Evolutionary conservation across 371 early-diverging fungal species (phyloP), one percentile per base, ranked within the genome.

Genomic region (Lichtheimia ramosa): DNA sequence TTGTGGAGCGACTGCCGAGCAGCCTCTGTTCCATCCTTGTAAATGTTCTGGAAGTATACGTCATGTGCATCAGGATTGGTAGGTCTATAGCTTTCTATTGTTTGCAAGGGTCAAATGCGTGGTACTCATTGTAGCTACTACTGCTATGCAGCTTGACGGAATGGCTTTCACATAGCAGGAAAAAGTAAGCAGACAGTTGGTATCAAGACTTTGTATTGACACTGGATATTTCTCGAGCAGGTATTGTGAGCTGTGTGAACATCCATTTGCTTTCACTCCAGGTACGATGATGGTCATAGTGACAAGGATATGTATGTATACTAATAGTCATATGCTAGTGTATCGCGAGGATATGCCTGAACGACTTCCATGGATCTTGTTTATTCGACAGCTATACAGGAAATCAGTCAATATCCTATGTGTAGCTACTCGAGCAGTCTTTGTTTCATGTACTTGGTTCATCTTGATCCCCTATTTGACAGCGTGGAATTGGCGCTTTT

Each of bases 41-140:
- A 91, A 91, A 75, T 96, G 97, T 81, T 86, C 95, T 13, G 97
- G 97, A 20, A 92, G 92, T 70, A 96, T 96, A 74, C 83, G 84
- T 51, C 89, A 83, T 82, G 91, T 96, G 24, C 96, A 96, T 69
- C 94, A 96, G 69, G 87, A 86, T 54, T 95, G 95, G 90, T 89
- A 84, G 64, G 60, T 55, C 8, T 28, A 39, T 1, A n/a, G 18
- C 41, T 28, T 15, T 54, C 10, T 59, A 18, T 48, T 42, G 3
- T 49, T 60, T 25, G 5, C 8, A 53, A 56, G 4, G 15, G 61
- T 13, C 27, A 34, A n/a, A 14, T 28, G 3, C 24, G 34, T 34
- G 23, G 15, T 40, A n/a, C 48, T 39, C 20, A 46, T 40, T 59
- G 4, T 21, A 1, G n/a, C 10, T 21, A 18, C 46, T n/a, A 18